A percentile compares a stretch with the other conserved stretches of the same genome.
These are phyloP conservation scores for Dioscorea alata DNA, from an alignment of 106 monocot species.

Conservation along the genomic window DNA sequence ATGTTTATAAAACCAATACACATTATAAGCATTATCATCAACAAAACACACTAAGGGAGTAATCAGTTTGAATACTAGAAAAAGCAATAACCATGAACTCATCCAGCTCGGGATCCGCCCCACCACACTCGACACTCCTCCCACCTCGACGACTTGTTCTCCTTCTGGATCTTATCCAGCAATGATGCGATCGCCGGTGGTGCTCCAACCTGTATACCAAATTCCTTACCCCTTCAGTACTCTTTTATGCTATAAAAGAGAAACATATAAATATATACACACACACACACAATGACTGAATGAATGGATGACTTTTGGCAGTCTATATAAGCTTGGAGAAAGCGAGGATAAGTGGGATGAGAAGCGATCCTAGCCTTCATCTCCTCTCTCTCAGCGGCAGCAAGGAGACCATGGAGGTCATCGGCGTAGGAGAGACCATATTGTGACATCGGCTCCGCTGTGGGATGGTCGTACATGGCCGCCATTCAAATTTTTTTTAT, in stretches of 20 bases:
- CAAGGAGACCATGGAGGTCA: constrained; percentile 21
- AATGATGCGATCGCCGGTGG: constrained; percentile 43
- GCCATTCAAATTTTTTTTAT: constrained; percentile 8
- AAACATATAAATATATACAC: too few relatives aligned
- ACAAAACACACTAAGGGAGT: too few relatives aligned
- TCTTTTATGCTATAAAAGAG: too few relatives aligned
- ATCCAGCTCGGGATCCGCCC: constrained; percentile 55
- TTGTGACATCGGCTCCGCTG: not conserved
- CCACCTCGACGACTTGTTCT: constrained; percentile 9
- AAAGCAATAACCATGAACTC: constrained; percentile 36
- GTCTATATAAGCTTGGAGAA: constrained; percentile 56
- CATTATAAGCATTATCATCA: too few relatives aligned
- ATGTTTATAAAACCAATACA: too few relatives aligned
- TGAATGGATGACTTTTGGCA: constrained; percentile 43
- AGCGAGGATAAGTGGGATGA: constrained; percentile 48
- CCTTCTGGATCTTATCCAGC: constrained; percentile 39
- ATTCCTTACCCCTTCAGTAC: too few relatives aligned
- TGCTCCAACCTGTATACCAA: constrained; percentile 40
- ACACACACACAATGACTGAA: too few relatives aligned
- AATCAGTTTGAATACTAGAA: too few relatives aligned
- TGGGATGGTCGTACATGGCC: constrained; percentile 9
- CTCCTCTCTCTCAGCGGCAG: constrained; percentile 3
- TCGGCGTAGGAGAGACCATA: not conserved
- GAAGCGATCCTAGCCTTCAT: constrained; percentile 56
- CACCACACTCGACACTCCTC: not conserved